Evolutionary conservation across 1,284 basidiomycete species (phyloP), one percentile per base, ranked within the genome.

Genomic region (Ceratobasidium sp.): DNA sequence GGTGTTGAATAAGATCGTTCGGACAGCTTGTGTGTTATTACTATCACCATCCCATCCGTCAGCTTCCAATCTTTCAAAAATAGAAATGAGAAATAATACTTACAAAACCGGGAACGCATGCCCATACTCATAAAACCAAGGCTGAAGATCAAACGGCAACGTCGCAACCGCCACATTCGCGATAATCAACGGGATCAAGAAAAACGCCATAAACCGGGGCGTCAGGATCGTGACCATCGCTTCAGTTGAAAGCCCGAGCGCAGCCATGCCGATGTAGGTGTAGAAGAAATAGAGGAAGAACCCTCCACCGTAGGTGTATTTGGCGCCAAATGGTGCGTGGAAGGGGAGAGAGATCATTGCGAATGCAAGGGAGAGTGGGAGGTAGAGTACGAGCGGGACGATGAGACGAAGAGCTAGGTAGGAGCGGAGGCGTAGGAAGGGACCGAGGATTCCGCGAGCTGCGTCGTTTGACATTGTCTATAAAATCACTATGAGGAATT

Each of bases 1-100:
- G 12, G 88, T 89, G 81, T 88, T 81, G 85, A 90, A 89, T 78
- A 89, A 85, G 82, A 90, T 86, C 23, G 86, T 87, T n/a, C 88
- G 84, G 33, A 71, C 40, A 12, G 69, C 69, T 59, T 61, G 69
- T 12, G 69, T 57, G 15, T 71, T 71, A 26, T 71, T 59, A 52
- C 68, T 59, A 46, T 7, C 42, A 40, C 12, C 42, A 40, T 4
- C 12, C 12, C 4, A 7, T 26, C 26, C 7, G 33, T 42, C 5
- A 62, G 61, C 6, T 0, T 4, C 33, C 15, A 26, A 56, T 46
- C 17, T 85, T 83, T 88, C 87, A 57, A 81, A 81, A 12, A 15
- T 40, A 59, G 12, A 23, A 40, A 46, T 0, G 20, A 74, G 28
- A 44, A 13, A 26, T 4, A 17, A 33, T 0, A 74, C 77, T 62